Evolutionary conservation across 2,329 filamentous ascomycete species (phyloP).

Genomic region (Aspergillus persii): DNA sequence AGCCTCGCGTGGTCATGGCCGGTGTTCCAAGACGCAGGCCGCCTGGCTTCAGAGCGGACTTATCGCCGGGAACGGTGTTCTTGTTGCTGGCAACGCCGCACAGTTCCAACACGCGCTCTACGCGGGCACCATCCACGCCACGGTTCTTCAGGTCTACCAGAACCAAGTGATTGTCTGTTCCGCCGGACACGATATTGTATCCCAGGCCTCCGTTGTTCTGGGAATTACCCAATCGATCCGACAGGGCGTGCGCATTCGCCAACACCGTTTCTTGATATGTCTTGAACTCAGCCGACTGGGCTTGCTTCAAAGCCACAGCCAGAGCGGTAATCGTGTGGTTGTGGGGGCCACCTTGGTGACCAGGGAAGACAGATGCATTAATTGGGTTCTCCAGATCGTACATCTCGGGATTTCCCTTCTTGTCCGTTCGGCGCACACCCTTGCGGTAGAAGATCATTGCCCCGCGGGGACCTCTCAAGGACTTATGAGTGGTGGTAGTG

Average conservation of each 20-base stretch:
- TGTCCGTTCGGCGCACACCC: slow-evolving; percentile 87
- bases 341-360: slow-evolving; percentile 97
- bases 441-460: slow-evolving; percentile 99
- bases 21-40: slow-evolving; percentile 93
- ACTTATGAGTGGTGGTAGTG: slow-evolving; percentile 99
- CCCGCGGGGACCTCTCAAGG: slow-evolving; percentile 90
- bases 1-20: slow-evolving; percentile 96
- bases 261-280: slow-evolving; percentile 91
- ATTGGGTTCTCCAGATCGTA: slow-evolving; percentile 96
- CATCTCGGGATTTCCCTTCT: slow-evolving; percentile 82
- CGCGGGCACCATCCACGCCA: slow-evolving; percentile 83
- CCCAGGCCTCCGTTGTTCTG: slow-evolving; percentile 69
- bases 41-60: slow-evolving; percentile 87
- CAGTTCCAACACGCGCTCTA: slow-evolving; percentile 85
- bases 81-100: slow-evolving; percentile 98
- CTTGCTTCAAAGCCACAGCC: slow-evolving; percentile 92
- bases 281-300: slow-evolving; percentile 84
- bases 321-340: slow-evolving; percentile 99
- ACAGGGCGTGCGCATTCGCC: slow-evolving; percentile 87
- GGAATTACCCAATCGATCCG: slow-evolving; percentile 67
- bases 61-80: slow-evolving; percentile 96
- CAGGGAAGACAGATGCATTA: slow-evolving; percentile 99
- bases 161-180: slow-evolving; percentile 97
- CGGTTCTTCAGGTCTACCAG: slow-evolving; percentile 88
- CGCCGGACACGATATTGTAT: slow-evolving; percentile 92